Conservation (phyloP, 2,329 filamentous ascomycete genomes). For the Hymenoscyphus fraxineus region DNA sequence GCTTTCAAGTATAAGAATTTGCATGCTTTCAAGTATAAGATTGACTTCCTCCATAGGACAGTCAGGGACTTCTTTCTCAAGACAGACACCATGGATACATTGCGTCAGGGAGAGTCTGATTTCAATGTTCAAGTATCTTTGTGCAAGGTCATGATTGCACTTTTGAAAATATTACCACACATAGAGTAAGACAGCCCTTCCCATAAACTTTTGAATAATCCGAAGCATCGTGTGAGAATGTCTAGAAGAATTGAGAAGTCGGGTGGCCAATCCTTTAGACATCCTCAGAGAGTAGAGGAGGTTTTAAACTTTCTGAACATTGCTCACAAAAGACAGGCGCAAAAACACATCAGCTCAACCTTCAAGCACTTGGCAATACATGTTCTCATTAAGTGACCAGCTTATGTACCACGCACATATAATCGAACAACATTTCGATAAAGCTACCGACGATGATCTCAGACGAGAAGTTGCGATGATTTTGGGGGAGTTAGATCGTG, state of each 20-base stretch:
- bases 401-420: background rate
- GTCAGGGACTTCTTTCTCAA: slow-evolving; percentile 6
- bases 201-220: no score
- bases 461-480: background rate
- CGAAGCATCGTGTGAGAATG: no score
- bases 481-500: background rate
- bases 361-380: background rate
- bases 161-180: background rate
- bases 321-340: no score
- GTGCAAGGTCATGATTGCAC: background rate
- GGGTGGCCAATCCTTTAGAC: no score
- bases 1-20: background rate
- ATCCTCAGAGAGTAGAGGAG: no score
- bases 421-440: background rate
- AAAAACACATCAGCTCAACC: no score
- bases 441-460: background rate
- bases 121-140: background rate
- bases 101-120: background rate
- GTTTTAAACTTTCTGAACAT: no score
- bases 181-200: no score
- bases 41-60: slow-evolving; percentile 5
- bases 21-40: background rate
- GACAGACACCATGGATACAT: background rate
- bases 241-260: no score
- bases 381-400: background rate